A percentile compares a stretch with the other conserved stretches of the same genome.
Conservation (phyloP, 495 filamentous ascomycete genomes). For the Talaromyces liani region DNA sequence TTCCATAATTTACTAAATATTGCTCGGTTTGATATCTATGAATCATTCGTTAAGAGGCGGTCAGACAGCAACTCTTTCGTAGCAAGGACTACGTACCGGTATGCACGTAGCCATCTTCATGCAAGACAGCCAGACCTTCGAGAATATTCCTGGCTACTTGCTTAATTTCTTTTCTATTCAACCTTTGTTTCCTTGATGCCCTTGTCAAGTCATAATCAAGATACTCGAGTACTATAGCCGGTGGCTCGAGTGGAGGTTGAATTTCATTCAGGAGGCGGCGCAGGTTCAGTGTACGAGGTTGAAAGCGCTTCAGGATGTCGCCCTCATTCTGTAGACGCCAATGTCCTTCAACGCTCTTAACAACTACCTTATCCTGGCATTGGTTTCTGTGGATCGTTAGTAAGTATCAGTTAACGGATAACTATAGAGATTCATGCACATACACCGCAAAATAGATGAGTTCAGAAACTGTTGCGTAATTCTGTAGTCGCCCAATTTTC, state of each 20-base stretch:
- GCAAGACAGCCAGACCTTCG: not conserved
- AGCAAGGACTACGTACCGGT: not conserved
- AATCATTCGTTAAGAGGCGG: not conserved
- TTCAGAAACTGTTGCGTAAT: not conserved
- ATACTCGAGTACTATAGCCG: slow-evolving; percentile 28
- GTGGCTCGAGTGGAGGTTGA: slow-evolving; percentile 19
- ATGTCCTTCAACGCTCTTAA: not conserved
- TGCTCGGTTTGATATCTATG: not conserved
- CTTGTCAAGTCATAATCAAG: slow-evolving; percentile 29
- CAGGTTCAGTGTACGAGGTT: not conserved
- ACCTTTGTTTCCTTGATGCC: slow-evolving; percentile 25
- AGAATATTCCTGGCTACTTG: not conserved
- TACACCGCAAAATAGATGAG: not conserved
- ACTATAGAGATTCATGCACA: no score
- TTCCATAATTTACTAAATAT: not conserved
- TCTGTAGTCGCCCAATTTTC: not conserved
- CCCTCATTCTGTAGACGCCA: not conserved
- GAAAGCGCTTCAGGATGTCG: not conserved
- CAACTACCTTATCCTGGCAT: not conserved
- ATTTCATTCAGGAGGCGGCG: not conserved
- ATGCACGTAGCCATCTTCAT: not conserved
- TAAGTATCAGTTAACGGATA: not conserved
- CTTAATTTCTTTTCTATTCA: slow-evolving; percentile 10
- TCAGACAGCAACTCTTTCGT: not conserved
- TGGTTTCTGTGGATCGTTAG: not conserved